Evolutionary conservation across 441 rosid genomes (phyloP).

Genomic region (Euphorbia neoarborescens): DNA sequence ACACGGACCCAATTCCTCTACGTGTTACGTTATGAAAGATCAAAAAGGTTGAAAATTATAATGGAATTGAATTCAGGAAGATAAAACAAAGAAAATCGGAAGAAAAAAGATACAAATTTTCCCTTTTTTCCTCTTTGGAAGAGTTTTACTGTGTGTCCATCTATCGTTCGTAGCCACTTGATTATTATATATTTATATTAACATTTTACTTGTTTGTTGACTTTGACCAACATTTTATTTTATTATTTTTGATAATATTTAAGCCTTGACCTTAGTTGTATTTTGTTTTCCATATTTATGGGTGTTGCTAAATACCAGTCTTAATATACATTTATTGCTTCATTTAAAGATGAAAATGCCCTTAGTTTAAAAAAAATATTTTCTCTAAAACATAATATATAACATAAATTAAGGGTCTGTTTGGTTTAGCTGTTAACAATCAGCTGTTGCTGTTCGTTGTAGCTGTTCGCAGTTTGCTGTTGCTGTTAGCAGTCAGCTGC

Average conservation of each 20-base stretch:
- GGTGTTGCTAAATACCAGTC: no score
- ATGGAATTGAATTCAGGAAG: not conserved
- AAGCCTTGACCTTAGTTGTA: not conserved
- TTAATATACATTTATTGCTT: no score
- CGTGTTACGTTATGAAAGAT: constrained; percentile 28
- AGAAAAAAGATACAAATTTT: not conserved
- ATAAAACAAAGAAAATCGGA: not conserved
- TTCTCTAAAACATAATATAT: no score
- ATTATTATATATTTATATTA: not conserved
- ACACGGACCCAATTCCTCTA: constrained; percentile 52
- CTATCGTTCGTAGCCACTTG: not conserved
- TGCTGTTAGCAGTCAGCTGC: no score
- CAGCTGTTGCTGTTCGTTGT: no score
- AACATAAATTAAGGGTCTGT: no score
- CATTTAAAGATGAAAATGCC: no score
- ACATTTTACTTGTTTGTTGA: not conserved
- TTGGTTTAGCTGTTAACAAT: no score
- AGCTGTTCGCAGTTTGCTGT: no score
- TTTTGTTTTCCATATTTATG: no score
- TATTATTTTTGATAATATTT: not conserved
- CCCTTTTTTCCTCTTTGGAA: not conserved
- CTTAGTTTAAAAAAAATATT: no score
- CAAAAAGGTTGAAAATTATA: no score
- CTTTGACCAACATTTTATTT: not conserved
- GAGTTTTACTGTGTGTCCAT: not conserved